A percentile compares a stretch with the other conserved stretches of the same genome.
Conservation (phyloP, 2,329 filamentous ascomycete genomes). For the Aspergillus unguis region DNA sequence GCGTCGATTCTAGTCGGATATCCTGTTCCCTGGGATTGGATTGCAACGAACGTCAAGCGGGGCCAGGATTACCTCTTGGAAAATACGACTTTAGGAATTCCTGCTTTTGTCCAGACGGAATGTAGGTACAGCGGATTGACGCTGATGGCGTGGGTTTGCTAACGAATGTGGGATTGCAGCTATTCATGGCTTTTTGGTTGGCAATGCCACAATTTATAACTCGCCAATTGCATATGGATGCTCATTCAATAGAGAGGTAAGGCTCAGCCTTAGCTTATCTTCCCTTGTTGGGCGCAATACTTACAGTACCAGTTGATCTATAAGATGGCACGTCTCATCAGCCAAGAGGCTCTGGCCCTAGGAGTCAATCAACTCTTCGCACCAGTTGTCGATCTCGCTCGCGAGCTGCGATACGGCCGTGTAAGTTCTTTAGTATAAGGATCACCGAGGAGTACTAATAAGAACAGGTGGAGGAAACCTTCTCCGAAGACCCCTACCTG, state of each 20-base stretch:
- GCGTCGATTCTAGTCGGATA: constrained; percentile 54
- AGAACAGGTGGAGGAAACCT: constrained; percentile 63
- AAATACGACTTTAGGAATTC: constrained; percentile 66
- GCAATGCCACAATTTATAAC: constrained; percentile 76
- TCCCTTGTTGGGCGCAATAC: background rate
- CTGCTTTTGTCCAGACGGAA: constrained; percentile 70
- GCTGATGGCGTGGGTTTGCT: background rate
- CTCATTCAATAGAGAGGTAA: constrained; percentile 61
- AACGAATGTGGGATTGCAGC: constrained; percentile 13
- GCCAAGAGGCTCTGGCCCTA: constrained; percentile 61
- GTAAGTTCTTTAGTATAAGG: constrained; percentile 29
- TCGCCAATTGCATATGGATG: constrained; percentile 70
- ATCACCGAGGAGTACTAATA: background rate
- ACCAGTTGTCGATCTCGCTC: constrained; percentile 66
- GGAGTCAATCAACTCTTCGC: constrained; percentile 73
- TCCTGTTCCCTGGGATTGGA: constrained; percentile 60
- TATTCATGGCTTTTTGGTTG: constrained; percentile 68
- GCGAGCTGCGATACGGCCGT: constrained; percentile 67
- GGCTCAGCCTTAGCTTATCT: background rate
- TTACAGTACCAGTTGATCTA: constrained; percentile 48
- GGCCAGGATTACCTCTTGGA: constrained; percentile 68
- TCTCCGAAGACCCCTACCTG: constrained; percentile 66
- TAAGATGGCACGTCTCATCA: constrained; percentile 66
- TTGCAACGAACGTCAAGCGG: constrained; percentile 60
- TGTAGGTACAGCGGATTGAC: constrained; percentile 35